Percentiles rank a stretch among this genome's conserved stretches.
These are phyloP conservation scores for Magnaporthales sp. DNA, from an alignment of 2,329 filamentous ascomycete genomes.

Conservation along the genomic window DNA sequence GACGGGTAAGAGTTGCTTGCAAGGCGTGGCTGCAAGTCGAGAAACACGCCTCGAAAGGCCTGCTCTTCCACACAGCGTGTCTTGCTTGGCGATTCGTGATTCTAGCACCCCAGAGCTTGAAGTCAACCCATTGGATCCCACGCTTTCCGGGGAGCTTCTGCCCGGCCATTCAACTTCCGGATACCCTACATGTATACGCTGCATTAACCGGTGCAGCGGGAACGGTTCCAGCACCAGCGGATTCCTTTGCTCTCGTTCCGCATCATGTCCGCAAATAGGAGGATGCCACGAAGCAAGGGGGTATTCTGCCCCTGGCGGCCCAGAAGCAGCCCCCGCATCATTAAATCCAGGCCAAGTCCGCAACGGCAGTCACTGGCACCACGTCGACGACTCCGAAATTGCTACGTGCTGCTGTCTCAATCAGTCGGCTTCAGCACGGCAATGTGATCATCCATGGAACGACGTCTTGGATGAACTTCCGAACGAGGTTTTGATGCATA, in stretches of 20 bases:
- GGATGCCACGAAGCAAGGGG: background rate
- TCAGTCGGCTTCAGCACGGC: background rate
- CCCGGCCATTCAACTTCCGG: background rate
- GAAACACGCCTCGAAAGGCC: background rate
- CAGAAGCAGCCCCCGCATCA: background rate
- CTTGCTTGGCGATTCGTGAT: background rate
- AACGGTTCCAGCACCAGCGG: background rate
- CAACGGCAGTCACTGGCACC: background rate
- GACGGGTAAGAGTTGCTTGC: background rate
- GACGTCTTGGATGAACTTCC: slow-evolving; percentile 33
- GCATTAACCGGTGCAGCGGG: background rate
- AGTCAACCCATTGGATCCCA: background rate
- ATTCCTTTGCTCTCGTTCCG: background rate
- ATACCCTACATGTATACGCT: background rate
- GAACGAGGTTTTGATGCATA: slow-evolving; percentile 47
- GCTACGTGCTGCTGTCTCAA: background rate
- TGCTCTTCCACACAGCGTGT: background rate
- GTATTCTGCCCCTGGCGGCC: background rate
- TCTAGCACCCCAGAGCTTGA: background rate
- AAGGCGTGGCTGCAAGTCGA: background rate
- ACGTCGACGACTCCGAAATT: background rate
- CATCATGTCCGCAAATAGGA: background rate
- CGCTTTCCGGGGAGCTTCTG: background rate
- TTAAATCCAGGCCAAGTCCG: background rate
- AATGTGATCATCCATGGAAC: background rate